phyloP scores from a whole-genome alignment of 768 basidiomycete genomes.

The Udeniomyces megalosporus region DNA sequence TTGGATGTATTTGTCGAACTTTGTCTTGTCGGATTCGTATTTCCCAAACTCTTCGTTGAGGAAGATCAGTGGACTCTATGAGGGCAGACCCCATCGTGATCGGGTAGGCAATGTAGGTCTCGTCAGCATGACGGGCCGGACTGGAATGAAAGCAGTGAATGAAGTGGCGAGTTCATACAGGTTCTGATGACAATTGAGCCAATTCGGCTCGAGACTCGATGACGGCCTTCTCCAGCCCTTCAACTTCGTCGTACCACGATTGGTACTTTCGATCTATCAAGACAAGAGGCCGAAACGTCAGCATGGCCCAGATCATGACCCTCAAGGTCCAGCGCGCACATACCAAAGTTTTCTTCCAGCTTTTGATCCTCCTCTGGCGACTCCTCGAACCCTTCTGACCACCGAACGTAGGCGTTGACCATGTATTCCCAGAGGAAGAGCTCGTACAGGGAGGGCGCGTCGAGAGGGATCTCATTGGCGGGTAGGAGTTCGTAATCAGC shows the following conservation, averaged over 20 bases:
- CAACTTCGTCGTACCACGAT: not conserved
- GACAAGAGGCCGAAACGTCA: no score
- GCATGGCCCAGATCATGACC: no score
- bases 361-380: conserved; percentile 49
- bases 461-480: conserved; percentile 21
- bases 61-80: conserved; percentile 50
- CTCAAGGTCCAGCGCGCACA: no score
- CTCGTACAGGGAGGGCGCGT: conserved; percentile 23
- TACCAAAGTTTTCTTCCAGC: conserved; percentile 46
- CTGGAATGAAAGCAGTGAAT: not conserved
- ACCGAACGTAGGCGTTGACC: conserved; percentile 21
- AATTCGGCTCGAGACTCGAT: not conserved
- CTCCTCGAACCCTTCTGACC: conserved; percentile 35
- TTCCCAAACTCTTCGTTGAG: conserved; percentile 47
- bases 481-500: conserved; percentile 26
- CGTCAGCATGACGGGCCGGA: no score
- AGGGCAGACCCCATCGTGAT: no score
- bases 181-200: not conserved
- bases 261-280: conserved; percentile 6
- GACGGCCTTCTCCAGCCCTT: not conserved
- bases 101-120: not conserved
- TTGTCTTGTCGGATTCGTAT: conserved; percentile 44
- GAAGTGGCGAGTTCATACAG: not conserved
- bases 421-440: conserved; percentile 24
- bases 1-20: conserved; percentile 19